Evolutionary conservation across 441 rosid species (phyloP).

Genomic region (Croton setiger): DNA sequence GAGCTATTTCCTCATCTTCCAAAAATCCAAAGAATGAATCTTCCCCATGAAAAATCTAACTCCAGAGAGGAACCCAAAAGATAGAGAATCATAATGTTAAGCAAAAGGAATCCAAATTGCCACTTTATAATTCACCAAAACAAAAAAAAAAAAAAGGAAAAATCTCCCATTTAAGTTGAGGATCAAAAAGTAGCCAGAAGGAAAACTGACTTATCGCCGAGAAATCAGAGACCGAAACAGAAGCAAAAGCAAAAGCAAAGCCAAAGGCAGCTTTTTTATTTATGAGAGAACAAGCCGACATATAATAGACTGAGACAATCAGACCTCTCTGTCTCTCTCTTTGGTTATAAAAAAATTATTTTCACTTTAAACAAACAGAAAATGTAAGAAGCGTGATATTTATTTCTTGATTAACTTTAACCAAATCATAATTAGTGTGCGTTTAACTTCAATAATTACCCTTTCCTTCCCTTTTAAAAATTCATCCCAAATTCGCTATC

Average conservation of each 20-base stretch:
- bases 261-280: constrained; percentile 42
- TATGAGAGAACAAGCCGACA: constrained; percentile 70
- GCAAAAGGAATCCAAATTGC: not conserved
- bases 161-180: constrained; percentile 23
- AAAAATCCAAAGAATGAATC: constrained; percentile 13
- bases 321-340: constrained; percentile 14
- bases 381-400: constrained; percentile 7
- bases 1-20: constrained; percentile 13
- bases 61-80: not conserved
- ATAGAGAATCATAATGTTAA: constrained; percentile 15
- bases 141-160: not conserved
- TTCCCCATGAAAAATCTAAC: constrained; percentile 13
- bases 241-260: constrained; percentile 40
- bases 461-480: not conserved
- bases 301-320: constrained; percentile 45
- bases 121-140: constrained; percentile 1
- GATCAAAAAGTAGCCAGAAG: constrained; percentile 26
- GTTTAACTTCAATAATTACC: not conserved
- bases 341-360: not conserved
- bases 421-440: not conserved
- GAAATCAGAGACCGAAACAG: constrained; percentile 57
- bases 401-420: not conserved
- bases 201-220: constrained; percentile 68
- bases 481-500: constrained; percentile 1
- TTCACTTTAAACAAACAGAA: not conserved